A percentile compares a stretch with the other conserved stretches of the same genome.
phyloP scores from a whole-genome alignment of 371 early-diverging fungal species.

The Mucor circinelloides region DNA sequence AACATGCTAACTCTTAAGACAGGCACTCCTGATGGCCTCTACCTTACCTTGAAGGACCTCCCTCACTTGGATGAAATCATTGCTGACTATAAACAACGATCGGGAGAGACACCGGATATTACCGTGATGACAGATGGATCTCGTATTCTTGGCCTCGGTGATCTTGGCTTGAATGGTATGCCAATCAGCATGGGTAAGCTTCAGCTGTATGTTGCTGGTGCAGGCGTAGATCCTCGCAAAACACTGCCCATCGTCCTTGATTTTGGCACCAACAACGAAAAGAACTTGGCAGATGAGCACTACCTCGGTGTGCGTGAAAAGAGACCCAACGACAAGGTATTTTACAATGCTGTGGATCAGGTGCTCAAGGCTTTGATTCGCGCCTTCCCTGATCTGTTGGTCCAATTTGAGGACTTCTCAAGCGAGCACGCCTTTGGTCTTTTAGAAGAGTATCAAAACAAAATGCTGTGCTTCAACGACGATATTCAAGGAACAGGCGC shows the following conservation, averaged over 20 bases:
- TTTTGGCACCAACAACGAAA: conserved; percentile 86
- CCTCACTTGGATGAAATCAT: conserved; percentile 73
- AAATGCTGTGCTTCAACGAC: conserved; percentile 75
- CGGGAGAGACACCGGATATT: conserved; percentile 63
- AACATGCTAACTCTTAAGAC: background rate
- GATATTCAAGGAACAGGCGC: conserved; percentile 84
- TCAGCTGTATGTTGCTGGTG: conserved; percentile 88
- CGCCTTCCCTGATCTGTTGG: conserved; percentile 76
- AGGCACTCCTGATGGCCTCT: conserved; percentile 79
- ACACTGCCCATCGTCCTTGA: conserved; percentile 89
- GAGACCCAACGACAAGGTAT: conserved; percentile 72
- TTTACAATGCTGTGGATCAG: conserved; percentile 79
- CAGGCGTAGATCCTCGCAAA: conserved; percentile 85
- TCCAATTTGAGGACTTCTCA: conserved; percentile 94
- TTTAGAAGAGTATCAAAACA: conserved; percentile 66
- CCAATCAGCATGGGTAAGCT: conserved; percentile 93
- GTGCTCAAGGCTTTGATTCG: conserved; percentile 72
- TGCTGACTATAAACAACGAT: conserved; percentile 58
- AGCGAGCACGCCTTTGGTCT: conserved; percentile 86
- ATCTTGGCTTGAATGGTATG: conserved; percentile 90
- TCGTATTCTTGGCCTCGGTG: conserved; percentile 91
- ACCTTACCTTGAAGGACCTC: conserved; percentile 75
- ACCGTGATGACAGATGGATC: conserved; percentile 93
- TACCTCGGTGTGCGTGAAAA: conserved; percentile 82
- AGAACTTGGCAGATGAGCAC: conserved; percentile 77